A percentile compares a stretch with the other conserved stretches of the same genome.
phyloP scores from a whole-genome alignment of 1,139 yeast genomes.

The Lodderomyces elongisporus region DNA sequence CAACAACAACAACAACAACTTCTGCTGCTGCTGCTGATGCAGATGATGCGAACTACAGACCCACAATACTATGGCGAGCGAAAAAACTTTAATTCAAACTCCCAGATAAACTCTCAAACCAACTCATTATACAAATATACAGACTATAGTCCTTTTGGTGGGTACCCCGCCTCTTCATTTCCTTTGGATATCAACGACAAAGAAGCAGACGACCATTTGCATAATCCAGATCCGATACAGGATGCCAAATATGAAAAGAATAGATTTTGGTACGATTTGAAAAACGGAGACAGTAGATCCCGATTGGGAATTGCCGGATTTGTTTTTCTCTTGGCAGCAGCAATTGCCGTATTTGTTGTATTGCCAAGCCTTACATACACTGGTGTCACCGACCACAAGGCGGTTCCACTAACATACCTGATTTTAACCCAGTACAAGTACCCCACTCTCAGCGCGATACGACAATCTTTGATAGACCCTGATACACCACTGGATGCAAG shows the following conservation, averaged over 20 bases:
- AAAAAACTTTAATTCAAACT: no score
- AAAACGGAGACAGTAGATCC: slow-evolving; percentile 55
- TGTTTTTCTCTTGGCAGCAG: slow-evolving; percentile 50
- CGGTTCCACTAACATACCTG: slow-evolving; percentile 32
- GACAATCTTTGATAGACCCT: slow-evolving; percentile 63
- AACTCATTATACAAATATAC: slow-evolving; percentile 1
- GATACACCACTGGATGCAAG: slow-evolving; percentile 65
- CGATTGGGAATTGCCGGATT: slow-evolving; percentile 60
- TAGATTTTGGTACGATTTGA: slow-evolving; percentile 55
- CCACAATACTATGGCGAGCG: not conserved
- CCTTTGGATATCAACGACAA: slow-evolving; percentile 85
- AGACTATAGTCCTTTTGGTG: slow-evolving; percentile 81
- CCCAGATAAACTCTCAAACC: not conserved
- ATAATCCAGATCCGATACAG: slow-evolving; percentile 87
- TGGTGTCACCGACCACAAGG: slow-evolving; percentile 42
- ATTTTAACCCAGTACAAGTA: slow-evolving; percentile 54
- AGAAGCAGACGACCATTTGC: slow-evolving; percentile 87
- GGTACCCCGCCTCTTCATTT: slow-evolving; percentile 86
- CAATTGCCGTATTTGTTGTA: slow-evolving; percentile 58
- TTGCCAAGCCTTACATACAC: slow-evolving; percentile 75
- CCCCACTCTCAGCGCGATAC: slow-evolving; percentile 55
- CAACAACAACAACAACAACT: not conserved
- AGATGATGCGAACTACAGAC: not conserved
- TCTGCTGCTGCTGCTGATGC: not conserved
- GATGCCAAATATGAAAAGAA: slow-evolving; percentile 77